Percentiles rank a stretch among this genome's conserved stretches.
Evolutionary conservation across 2,329 filamentous ascomycete genomes (phyloP).

Genomic region (Gyromitra esculenta): DNA sequence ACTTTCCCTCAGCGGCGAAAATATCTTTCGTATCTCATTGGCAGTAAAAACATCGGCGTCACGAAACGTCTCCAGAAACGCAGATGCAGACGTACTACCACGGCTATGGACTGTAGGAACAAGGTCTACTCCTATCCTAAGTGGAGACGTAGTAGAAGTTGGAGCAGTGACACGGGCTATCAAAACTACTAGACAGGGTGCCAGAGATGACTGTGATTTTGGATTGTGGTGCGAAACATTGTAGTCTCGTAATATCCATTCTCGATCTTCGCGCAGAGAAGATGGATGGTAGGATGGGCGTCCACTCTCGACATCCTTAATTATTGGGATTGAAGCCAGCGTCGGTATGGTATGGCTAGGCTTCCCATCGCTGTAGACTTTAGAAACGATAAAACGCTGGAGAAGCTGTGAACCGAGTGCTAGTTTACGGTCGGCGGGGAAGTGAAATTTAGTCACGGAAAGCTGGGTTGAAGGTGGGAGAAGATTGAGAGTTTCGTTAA

Average conservation of each 20-base stretch:
- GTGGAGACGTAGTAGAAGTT: constrained; percentile 23
- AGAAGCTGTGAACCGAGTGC: constrained; percentile 57
- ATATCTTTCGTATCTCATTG: constrained; percentile 50
- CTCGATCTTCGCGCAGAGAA: constrained; percentile 10
- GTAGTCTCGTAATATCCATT: constrained; percentile 53
- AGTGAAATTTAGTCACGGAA: constrained; percentile 52
- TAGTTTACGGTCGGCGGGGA: constrained; percentile 54
- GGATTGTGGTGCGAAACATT: constrained; percentile 57
- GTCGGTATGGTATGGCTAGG: constrained; percentile 36
- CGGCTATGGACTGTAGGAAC: constrained; percentile 48
- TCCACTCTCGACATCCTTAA: constrained; percentile 48
- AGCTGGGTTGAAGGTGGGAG: constrained; percentile 66
- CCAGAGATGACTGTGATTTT: constrained; percentile 25
- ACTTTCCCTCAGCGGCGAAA: constrained; percentile 10
- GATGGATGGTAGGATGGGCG: constrained; percentile 45
- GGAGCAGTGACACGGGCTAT: constrained; percentile 48
- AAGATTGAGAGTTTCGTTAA: constrained; percentile 94
- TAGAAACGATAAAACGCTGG: constrained; percentile 54
- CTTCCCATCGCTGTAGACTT: constrained; percentile 32
- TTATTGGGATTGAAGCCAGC: constrained; percentile 46
- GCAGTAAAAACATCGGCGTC: constrained; percentile 54
- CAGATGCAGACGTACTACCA: constrained; percentile 10
- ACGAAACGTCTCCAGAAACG: constrained; percentile 53
- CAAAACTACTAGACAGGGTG: constrained; percentile 44
- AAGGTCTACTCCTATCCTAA: constrained; percentile 53